Evolutionary conservation across 2,329 filamentous ascomycete species (phyloP).

Genomic region (Capronia coronata): DNA sequence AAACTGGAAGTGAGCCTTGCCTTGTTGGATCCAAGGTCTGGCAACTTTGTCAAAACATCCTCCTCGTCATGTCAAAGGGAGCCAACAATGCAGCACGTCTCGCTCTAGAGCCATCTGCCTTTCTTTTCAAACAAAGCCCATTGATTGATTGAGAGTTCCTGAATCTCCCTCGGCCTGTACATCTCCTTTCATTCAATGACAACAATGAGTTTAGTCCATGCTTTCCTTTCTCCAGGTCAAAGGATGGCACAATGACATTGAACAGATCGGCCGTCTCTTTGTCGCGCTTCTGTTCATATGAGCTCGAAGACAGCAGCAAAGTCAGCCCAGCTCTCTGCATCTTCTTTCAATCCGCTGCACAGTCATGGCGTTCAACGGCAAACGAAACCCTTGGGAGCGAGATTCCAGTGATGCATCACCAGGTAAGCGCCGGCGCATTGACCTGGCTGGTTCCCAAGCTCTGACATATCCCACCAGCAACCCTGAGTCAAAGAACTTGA

Average conservation of each 20-base stretch:
- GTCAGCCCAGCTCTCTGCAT: background rate
- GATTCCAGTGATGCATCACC: conserved; percentile 1
- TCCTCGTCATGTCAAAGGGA: background rate
- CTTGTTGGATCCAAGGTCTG: background rate
- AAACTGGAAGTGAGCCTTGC: no score
- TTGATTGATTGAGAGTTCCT: background rate
- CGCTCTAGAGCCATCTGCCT: background rate
- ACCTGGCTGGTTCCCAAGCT: background rate
- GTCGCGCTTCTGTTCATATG: background rate
- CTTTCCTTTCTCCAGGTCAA: background rate
- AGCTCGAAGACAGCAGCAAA: background rate
- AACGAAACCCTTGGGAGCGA: background rate
- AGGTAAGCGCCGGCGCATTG: conserved; percentile 6
- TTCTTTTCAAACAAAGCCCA: background rate
- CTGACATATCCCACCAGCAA: background rate
- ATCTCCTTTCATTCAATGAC: background rate
- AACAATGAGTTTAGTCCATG: background rate
- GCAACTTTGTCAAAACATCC: background rate
- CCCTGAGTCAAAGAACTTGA: background rate
- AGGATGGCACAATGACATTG: conserved; percentile 2
- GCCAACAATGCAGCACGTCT: background rate
- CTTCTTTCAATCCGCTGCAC: background rate
- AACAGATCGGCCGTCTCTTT: background rate
- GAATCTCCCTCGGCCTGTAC: background rate
- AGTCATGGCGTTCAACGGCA: conserved; percentile 3